A percentile compares a stretch with the other conserved stretches of the same genome.
Conservation (phyloP, 2,329 filamentous ascomycete genomes). For the Aspergillus calidoustus region DNA sequence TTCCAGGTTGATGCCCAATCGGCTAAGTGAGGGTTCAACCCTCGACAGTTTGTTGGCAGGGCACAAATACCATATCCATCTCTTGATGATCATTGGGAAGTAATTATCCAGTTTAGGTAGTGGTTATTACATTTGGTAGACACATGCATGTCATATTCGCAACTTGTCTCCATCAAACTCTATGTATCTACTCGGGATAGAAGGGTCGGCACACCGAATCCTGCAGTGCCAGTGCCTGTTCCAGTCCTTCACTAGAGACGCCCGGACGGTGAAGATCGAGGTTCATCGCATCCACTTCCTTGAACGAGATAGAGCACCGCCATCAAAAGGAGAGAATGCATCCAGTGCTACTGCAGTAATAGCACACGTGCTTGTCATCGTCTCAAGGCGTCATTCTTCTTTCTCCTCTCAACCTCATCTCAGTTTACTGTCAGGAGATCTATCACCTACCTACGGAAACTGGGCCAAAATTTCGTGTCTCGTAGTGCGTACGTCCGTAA, state of each 20-base stretch:
- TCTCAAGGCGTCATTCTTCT: background rate
- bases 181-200: background rate
- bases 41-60: background rate
- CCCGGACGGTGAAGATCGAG: background rate
- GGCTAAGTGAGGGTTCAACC: constrained; percentile 8
- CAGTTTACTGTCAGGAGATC: background rate
- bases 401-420: background rate
- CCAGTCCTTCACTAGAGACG: background rate
- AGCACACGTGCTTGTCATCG: background rate
- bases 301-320: background rate
- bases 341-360: background rate
- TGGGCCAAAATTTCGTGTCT: background rate
- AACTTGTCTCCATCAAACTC: background rate
- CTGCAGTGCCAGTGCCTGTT: background rate
- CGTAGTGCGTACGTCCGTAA: background rate
- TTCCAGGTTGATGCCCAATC: constrained; percentile 17
- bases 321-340: background rate
- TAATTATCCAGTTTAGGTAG: background rate
- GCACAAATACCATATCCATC: background rate
- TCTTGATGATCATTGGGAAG: background rate
- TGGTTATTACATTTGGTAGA: background rate
- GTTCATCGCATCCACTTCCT: background rate
- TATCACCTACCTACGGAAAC: background rate
- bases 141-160: background rate
- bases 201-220: background rate